These are phyloP conservation scores for Pyrenophora seminiperda DNA, from an alignment of 2,329 filamentous ascomycete genomes.

Conservation along the genomic window DNA sequence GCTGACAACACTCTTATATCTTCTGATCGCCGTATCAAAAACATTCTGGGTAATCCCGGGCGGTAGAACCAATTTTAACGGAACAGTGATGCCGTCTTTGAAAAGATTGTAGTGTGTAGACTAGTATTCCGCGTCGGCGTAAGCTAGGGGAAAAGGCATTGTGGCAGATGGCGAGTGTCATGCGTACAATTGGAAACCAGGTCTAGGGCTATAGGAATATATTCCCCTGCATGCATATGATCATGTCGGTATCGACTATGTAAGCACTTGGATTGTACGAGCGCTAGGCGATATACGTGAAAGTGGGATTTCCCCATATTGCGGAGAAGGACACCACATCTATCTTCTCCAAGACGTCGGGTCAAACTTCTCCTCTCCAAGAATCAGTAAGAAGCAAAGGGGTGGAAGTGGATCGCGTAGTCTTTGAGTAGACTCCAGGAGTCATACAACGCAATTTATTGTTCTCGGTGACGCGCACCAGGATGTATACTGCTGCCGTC, in stretches of 20 bases:
- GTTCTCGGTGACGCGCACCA: too few species aligned
- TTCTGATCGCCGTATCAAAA: constrained; percentile 48
- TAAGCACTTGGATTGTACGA: neutral
- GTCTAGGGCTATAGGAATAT: neutral
- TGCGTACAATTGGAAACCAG: neutral
- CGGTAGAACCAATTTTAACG: constrained; percentile 48
- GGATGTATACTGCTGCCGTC: too few species aligned
- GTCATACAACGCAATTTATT: neutral
- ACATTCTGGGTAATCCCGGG: constrained; percentile 48
- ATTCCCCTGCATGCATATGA: neutral
- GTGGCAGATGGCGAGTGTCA: neutral
- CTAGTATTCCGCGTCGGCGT: constrained; percentile 51
- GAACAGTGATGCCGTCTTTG: constrained; percentile 47
- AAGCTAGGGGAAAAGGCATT: constrained; percentile 30
- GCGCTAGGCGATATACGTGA: neutral
- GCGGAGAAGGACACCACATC: constrained; percentile 25
- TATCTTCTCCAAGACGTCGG: constrained; percentile 8
- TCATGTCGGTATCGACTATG: neutral
- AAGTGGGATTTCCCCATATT: constrained; percentile 19
- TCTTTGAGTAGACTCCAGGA: neutral
- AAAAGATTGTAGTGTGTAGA: constrained; percentile 51
- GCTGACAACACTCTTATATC: constrained; percentile 46
- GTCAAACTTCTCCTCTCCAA: neutral
- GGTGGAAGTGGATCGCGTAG: too few species aligned
- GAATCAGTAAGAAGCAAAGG: too few species aligned